Base-by-base conservation (phyloP, 257 asterid genomes). In the Jacaranda copaia region DNA sequence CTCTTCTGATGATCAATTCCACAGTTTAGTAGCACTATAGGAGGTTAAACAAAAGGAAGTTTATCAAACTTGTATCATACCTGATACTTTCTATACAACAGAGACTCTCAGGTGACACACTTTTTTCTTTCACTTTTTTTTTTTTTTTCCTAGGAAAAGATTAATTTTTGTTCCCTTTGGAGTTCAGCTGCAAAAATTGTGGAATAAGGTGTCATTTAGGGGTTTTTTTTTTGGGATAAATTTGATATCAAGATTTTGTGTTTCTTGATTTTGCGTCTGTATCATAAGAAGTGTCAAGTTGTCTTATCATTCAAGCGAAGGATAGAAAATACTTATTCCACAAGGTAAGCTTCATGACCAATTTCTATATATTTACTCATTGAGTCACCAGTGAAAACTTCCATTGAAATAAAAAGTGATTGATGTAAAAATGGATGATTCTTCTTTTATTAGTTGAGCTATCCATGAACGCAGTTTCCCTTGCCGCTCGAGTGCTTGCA, bases 241-340 rank as follows among this genome's bases (percentile, higher is more conserved):
- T 43, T 12, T 72, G 6, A 51, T 64, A 12, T 63, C 38, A 57
- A 32, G 36, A 15, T 64, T 18, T 8, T 58, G 7, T 35, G 72
- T 38, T 80, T 53, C 81, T 79, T 83, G 77, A 74, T 72, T 14
- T 75, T 86, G 91, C 97, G 88, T 88, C 94, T 57, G 94, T 93
- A 5, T 86, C 96, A 63, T 87, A 97, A 9, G 98, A 91, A 72
- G 93, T 93, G 57, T 83, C 94, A 19, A 91, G 96, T 81, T 97
- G 91, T 84, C 93, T 93, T 67, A 88, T 87, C 64, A 79, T 93
- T 61, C 94, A 91, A 85, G 93, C 91, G 3, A 86, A 88, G 39
- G 97, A 91, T 66, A 86, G 84, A 79, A 86, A 92, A 86, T 93
- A 89, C 70, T 52, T 89, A 78, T 94, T 93, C 76, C 98, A 93